Conservation (phyloP, 2,329 filamentous ascomycete genomes). For the Aspergillus japonicus region DNA sequence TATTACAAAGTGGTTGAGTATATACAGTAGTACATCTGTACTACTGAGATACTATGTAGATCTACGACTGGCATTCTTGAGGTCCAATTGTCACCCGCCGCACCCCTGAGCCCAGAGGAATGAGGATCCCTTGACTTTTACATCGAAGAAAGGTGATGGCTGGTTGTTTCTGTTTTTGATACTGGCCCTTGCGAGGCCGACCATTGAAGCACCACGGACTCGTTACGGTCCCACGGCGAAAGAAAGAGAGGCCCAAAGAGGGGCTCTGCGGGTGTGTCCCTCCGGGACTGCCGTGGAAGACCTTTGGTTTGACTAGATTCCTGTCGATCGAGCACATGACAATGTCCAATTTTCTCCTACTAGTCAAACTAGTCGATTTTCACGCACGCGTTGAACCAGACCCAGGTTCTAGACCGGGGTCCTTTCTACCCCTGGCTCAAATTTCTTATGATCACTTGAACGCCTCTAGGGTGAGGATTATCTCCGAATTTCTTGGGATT, state of each 20-base stretch:
- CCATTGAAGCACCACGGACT: background rate
- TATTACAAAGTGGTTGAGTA: background rate
- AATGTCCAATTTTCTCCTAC: constrained; percentile 19
- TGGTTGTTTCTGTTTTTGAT: too few species aligned
- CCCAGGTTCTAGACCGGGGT: constrained; percentile 13
- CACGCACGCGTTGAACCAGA: constrained; percentile 3
- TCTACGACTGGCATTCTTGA: constrained; percentile 3
- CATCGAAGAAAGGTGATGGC: too few species aligned
- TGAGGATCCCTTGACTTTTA: background rate
- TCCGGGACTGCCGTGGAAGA: constrained; percentile 9
- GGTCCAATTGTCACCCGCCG: background rate
- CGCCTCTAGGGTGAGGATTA: constrained; percentile 3
- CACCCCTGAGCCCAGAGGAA: background rate
- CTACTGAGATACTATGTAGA: background rate
- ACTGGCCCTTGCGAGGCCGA: background rate
- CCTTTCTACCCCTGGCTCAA: constrained; percentile 13
- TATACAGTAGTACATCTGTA: background rate
- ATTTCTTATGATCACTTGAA: constrained; percentile 14
- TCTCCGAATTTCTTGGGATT: constrained; percentile 1
- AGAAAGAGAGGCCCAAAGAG: constrained; percentile 5
- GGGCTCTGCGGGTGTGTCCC: constrained; percentile 13
- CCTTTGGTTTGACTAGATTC: constrained; percentile 6
- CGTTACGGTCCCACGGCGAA: background rate
- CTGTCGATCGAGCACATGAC: constrained; percentile 22
- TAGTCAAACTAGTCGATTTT: constrained; percentile 6